These are phyloP conservation scores for Platismatia glauca DNA, from an alignment of 495 filamentous ascomycete genomes.

Conservation along the genomic window DNA sequence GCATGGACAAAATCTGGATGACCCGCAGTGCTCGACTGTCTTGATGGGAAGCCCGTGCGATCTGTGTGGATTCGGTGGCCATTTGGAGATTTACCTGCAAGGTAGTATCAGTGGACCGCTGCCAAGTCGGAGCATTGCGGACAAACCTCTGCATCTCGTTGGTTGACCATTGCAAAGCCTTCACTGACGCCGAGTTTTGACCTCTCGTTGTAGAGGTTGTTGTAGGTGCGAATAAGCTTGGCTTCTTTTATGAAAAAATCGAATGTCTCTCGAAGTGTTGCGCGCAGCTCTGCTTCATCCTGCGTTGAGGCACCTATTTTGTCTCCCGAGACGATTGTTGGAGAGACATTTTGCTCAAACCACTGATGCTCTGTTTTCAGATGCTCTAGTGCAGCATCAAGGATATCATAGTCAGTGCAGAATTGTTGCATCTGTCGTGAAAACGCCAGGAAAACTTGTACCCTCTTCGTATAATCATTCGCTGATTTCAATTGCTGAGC, in stretches of 20 bases:
- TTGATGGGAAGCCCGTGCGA: constrained; percentile 17
- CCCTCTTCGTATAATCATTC: constrained; percentile 14
- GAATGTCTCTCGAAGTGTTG: constrained; percentile 12
- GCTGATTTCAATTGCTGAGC: constrained; percentile 12
- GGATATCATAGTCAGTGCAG: constrained; percentile 13
- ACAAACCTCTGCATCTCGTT: constrained; percentile 18
- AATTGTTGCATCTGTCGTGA: constrained; percentile 15
- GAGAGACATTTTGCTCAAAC: constrained; percentile 3
- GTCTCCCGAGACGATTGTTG: not conserved
- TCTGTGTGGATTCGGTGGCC: constrained; percentile 17
- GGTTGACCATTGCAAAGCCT: constrained; percentile 19
- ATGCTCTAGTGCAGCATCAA: constrained; percentile 14
- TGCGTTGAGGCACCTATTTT: not conserved
- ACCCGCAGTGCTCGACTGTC: constrained; percentile 11
- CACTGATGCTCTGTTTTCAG: constrained; percentile 7
- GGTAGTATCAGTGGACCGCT: not conserved
- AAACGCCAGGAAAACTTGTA: constrained; percentile 10
- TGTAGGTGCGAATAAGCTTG: constrained; percentile 15
- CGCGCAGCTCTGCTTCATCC: constrained; percentile 6
- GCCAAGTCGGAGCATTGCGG: not conserved
- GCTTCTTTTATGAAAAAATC: constrained; percentile 11
- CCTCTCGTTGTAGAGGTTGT: constrained; percentile 13
- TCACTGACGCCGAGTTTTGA: constrained; percentile 17
- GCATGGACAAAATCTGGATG: constrained; percentile 15
- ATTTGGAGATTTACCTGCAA: constrained; percentile 14